Base-by-base conservation (phyloP, 2,329 filamentous ascomycete genomes). In the Cordyceps militaris region DNA sequence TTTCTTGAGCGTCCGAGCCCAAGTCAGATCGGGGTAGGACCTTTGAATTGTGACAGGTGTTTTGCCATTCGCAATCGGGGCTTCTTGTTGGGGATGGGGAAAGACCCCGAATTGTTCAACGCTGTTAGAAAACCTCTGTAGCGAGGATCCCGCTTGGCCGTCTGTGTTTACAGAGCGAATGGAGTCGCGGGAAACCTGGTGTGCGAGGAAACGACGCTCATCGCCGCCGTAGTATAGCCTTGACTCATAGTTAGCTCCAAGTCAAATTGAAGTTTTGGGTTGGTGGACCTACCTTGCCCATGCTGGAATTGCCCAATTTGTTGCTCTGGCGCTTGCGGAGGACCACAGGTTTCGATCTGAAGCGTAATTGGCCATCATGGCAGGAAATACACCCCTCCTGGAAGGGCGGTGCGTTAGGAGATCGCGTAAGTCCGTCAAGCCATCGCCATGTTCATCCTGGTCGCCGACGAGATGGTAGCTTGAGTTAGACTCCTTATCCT, bases 211-310 rank as follows among this genome's bases (percentile, higher is more conserved):
- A 48, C 73, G 79, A 60, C 76, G 78, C 69, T 82, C 85, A 52
- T 85, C 84, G 55, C 83, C 84, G 36, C 84, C 83, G 68, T 91
- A 91, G 70, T 91, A 91, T 16, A 89, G 73, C 63, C 78, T 42
- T 69, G 44, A 11, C 34, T 46, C 30, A 64, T 57, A 66, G 63
- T 62, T 38, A 55, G 32, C 28, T 23, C 21, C 24, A 10, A n/a
- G 7, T 21, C 1, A 23, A 32, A 5, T 16, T 40, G 3, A 3
- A 23, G 2, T 38, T 14, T 38, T 4, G 14, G 7, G 4, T 19
- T 8, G 38, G 19, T 48, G 8, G 32, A 56, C 70, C 66, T 69
- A 79, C 76, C 70, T 75, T 28, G 81, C 82, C 82, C 82, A 85
- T 9, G 75, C 66, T 13, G 82, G 81, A 43, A 84, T 72, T 2